Evolutionary conservation across 257 asterid species (phyloP), one percentile per base, ranked within the genome.

Genomic region (Petunia axillaris): DNA sequence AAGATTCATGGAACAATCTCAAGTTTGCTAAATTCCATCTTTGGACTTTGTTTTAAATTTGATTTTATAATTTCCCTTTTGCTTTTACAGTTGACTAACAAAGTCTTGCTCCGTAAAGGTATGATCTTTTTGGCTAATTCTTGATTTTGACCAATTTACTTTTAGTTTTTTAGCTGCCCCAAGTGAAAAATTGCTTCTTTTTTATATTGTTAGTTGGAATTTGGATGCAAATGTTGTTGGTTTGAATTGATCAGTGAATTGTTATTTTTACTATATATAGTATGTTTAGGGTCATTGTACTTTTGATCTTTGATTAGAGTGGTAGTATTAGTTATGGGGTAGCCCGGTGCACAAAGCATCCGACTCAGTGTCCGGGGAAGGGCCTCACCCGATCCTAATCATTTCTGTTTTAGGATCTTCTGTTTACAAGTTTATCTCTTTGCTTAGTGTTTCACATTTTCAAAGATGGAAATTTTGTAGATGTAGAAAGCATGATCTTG

Each of bases 81-180:
- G 36, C 50, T 25, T 50, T 73, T 11, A 11, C 41, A 16, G 40
- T 57, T 50, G 62, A 50, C 14, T 73, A 73, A 73, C 2, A 10
- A 1, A 16, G 46, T 73, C 78, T 50, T 11, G 0, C 13, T 73
- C 52, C 78, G 50, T 36, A 50, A 36, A 73, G 62, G 78, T 73
- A 73, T 73, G 62, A 73, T 6, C 78, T 73, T 73, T 73, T 73
- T 41, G 36, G 78, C 43, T 73, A n/a, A 73, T 25, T 36, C 1
- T 5, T 73, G 46, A 25, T 5, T 10, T 48, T 48, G 14, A 10
- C 35, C 62, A 50, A 11, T 73, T 73, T 16, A 46, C 5, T 73
- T 73, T 62, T 73, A 2, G 62, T 50, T 73, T 73, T 50, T n/a
- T 73, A 25, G 11, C 46, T 5, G 13, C 35, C 62, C 78, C 78